phyloP scores from a whole-genome alignment of 2,329 filamentous ascomycete genomes.

The Pseudogymnoascus sp. region DNA sequence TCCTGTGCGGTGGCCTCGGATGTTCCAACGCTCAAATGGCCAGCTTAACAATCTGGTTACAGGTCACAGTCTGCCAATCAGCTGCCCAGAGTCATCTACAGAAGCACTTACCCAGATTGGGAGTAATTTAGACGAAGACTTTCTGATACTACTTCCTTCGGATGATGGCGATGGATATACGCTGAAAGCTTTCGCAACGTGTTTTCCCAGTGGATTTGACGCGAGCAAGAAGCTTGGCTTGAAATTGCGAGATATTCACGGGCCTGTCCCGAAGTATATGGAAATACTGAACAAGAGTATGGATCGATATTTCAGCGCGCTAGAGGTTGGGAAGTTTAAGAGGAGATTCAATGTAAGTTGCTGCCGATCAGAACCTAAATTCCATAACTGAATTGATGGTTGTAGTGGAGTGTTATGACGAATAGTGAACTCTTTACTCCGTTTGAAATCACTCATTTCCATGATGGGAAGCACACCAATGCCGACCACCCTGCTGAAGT shows the following conservation, averaged over 20 bases:
- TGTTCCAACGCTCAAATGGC: constrained; percentile 33
- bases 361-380: background rate
- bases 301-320: constrained; percentile 50
- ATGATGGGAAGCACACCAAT: constrained; percentile 5
- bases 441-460: constrained; percentile 29
- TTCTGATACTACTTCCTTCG: constrained; percentile 46
- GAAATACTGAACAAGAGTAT: constrained; percentile 48
- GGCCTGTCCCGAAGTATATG: constrained; percentile 48
- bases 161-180: constrained; percentile 34
- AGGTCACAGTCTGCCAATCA: constrained; percentile 32
- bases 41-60: constrained; percentile 37
- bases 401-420: constrained; percentile 31
- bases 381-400: background rate
- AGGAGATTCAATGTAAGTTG: constrained; percentile 40
- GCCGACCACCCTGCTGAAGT: constrained; percentile 13
- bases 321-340: constrained; percentile 46
- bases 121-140: constrained; percentile 48
- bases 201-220: constrained; percentile 51
- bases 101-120: constrained; percentile 40
- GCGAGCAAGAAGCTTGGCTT: constrained; percentile 44
- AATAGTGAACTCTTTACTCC: constrained; percentile 32
- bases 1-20: constrained; percentile 44
- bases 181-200: constrained; percentile 46
- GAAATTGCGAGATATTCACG: constrained; percentile 46
- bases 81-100: constrained; percentile 26